phyloP scores from a whole-genome alignment of 2,329 filamentous ascomycete genomes.

The Colletotrichum cordylinicola region DNA sequence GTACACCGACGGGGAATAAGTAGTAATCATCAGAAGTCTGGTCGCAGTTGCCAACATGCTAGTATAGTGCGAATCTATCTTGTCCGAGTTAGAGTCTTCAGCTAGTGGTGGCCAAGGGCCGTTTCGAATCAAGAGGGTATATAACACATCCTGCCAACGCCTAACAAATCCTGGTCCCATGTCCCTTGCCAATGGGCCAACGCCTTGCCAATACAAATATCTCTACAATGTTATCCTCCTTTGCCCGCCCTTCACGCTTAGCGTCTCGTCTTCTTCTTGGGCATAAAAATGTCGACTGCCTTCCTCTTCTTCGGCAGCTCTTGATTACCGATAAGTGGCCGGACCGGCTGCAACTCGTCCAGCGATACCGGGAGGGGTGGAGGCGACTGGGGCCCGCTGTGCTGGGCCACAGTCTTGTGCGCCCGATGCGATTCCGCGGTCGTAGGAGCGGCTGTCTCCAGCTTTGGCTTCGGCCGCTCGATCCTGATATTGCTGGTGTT shows the following conservation, averaged over 20 bases:
- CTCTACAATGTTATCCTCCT: not conserved
- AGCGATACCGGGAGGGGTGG: constrained; percentile 24
- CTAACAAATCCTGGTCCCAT: not conserved
- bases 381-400: constrained; percentile 20
- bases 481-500: constrained; percentile 15
- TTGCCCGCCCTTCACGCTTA: not conserved
- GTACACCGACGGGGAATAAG: not conserved
- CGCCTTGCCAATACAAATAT: not conserved
- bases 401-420: not conserved
- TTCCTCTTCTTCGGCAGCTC: constrained; percentile 45
- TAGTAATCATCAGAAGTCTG: not conserved
- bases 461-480: constrained; percentile 1
- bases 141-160: constrained; percentile 2
- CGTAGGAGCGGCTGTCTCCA: not conserved
- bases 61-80: not conserved
- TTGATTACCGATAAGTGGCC: not conserved
- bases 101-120: not conserved
- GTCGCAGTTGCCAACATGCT: not conserved
- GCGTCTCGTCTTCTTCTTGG: constrained; percentile 42
- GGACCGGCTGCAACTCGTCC: constrained; percentile 8
- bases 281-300: constrained; percentile 56
- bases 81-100: not conserved
- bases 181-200: not conserved
- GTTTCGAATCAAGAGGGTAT: constrained; percentile 9
- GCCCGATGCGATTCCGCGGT: not conserved